Percentiles rank a stretch among this genome's conserved stretches.
phyloP scores from a whole-genome alignment of 2,329 filamentous ascomycete genomes.

The Aspergillus uvarum region DNA sequence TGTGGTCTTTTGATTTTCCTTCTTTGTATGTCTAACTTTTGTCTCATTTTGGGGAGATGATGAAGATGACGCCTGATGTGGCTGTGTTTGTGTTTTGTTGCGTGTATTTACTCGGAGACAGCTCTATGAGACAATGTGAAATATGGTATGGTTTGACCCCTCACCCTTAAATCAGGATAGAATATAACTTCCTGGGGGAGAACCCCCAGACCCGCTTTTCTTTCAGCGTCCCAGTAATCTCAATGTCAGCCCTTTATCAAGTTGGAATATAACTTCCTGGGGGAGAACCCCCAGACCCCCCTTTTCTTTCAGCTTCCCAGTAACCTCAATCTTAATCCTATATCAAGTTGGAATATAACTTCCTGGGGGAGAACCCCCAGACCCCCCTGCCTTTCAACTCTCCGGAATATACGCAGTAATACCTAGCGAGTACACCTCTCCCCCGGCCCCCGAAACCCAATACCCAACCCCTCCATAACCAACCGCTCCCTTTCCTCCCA shows the following conservation, averaged over 20 bases:
- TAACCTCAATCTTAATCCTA: no score
- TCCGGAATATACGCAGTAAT: no score
- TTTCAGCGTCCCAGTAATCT: background rate
- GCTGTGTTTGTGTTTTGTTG: background rate
- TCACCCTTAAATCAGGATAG: no score
- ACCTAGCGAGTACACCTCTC: slow-evolving; percentile 65
- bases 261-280: no score
- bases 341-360: no score
- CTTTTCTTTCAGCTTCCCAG: no score
- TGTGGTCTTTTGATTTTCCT: background rate
- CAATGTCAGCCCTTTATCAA: no score
- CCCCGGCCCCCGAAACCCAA: slow-evolving; percentile 68
- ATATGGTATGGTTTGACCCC: background rate
- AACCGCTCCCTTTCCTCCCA: slow-evolving; percentile 72
- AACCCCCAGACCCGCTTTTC: background rate
- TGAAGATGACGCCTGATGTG: no score
- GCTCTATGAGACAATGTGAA: slow-evolving; percentile 6
- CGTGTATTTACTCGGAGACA: background rate
- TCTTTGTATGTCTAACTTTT: slow-evolving; percentile 12
- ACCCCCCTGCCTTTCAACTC: no score
- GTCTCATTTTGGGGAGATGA: background rate
- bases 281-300: background rate
- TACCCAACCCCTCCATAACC: slow-evolving; percentile 73
- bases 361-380: background rate
- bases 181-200: no score